Conservation (phyloP, 2,329 filamentous ascomycete species). For the Penicillium sp. region DNA sequence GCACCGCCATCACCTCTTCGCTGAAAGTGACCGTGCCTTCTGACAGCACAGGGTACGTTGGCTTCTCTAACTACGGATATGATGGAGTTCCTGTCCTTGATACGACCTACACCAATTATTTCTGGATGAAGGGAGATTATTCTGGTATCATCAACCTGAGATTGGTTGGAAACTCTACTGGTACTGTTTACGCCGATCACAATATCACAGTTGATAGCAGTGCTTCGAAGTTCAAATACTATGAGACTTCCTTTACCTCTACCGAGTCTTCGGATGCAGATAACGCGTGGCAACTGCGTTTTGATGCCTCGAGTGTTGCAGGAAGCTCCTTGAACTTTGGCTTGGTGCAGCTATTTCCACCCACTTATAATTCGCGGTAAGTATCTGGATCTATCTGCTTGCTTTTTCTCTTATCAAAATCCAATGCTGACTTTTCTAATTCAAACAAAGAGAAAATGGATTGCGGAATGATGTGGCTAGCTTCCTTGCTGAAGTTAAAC, state of each 20-base stretch:
- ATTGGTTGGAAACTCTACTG: slow-evolving; percentile 17
- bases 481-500: slow-evolving; percentile 54
- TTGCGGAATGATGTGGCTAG: slow-evolving; percentile 57
- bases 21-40: slow-evolving; percentile 40
- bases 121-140: slow-evolving; percentile 27
- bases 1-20: slow-evolving; percentile 54
- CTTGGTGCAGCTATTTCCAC: slow-evolving; percentile 19
- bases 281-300: slow-evolving; percentile 15
- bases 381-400: not conserved
- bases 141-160: slow-evolving; percentile 16
- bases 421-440: not conserved
- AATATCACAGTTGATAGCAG: slow-evolving; percentile 15
- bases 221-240: slow-evolving; percentile 17
- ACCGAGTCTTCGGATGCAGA: slow-evolving; percentile 16
- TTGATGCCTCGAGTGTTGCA: slow-evolving; percentile 11
- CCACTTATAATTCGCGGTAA: slow-evolving; percentile 16
- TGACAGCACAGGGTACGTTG: slow-evolving; percentile 29
- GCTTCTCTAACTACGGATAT: slow-evolving; percentile 46
- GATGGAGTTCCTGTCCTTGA: slow-evolving; percentile 25
- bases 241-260: slow-evolving; percentile 16
- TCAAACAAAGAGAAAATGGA: slow-evolving; percentile 47
- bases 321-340: slow-evolving; percentile 19
- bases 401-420: not conserved
- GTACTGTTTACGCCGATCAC: slow-evolving; percentile 19
- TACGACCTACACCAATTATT: slow-evolving; percentile 20